Conservation (phyloP, 2,329 filamentous ascomycete genomes). For the Pseudocercospora crystallina region DNA sequence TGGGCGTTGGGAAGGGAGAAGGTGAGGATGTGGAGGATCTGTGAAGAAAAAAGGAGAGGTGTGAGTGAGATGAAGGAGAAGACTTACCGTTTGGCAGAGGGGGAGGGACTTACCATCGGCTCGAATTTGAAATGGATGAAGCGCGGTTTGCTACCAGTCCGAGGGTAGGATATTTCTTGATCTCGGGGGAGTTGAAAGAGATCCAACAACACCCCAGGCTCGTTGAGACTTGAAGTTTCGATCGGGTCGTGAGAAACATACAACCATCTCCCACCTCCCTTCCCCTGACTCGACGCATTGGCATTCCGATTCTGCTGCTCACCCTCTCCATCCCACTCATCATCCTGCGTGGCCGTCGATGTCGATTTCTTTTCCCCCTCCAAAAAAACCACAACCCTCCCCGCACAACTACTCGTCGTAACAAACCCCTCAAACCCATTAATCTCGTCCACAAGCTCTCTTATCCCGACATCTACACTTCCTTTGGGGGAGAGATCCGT, state of each 20-base stretch:
- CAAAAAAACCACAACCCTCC: slow-evolving; percentile 81
- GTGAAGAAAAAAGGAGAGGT: neutral
- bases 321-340: slow-evolving; percentile 1
- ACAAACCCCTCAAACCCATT: slow-evolving; percentile 74
- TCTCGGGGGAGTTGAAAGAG: slow-evolving; percentile 20
- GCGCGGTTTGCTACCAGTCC: neutral
- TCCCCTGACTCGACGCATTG: slow-evolving; percentile 59
- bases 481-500: slow-evolving; percentile 87
- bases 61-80: slow-evolving; percentile 5
- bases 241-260: slow-evolving; percentile 83
- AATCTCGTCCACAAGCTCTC: slow-evolving; percentile 73
- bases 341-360: neutral
- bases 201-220: slow-evolving; percentile 17
- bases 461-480: slow-evolving; percentile 75
- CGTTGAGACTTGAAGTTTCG: slow-evolving; percentile 15
- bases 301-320: slow-evolving; percentile 40
- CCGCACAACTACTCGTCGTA: slow-evolving; percentile 91
- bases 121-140: slow-evolving; percentile 88
- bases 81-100: neutral
- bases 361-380: slow-evolving; percentile 64
- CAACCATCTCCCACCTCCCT: slow-evolving; percentile 82
- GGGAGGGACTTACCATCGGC: slow-evolving; percentile 70
- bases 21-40: slow-evolving; percentile 88
- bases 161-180: neutral
- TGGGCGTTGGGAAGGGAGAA: slow-evolving; percentile 75